Conservation (phyloP, 768 basidiomycete genomes). For the Coprinopsis strossmayeri region DNA sequence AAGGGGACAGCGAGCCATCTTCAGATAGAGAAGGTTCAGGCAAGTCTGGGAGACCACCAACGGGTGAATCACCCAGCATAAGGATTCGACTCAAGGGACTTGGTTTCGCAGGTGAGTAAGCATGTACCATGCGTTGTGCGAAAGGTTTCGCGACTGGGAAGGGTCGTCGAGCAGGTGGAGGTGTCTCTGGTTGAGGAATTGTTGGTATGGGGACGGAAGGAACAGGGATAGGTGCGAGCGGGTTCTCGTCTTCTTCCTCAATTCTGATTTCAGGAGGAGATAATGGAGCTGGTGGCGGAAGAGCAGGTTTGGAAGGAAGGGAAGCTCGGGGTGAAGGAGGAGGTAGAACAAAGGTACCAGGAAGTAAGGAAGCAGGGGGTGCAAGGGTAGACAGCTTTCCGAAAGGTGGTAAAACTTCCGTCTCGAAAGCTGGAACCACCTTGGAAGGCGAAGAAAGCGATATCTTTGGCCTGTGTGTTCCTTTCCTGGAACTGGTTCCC, state of each 20-base stretch:
- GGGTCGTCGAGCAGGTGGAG: constrained; percentile 31
- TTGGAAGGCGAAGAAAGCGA: constrained; percentile 25
- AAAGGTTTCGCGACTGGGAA: constrained; percentile 72
- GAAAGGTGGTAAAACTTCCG: constrained; percentile 32
- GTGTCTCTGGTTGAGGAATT: constrained; percentile 21
- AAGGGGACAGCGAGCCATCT: background rate
- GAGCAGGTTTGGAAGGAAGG: constrained; percentile 44
- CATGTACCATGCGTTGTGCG: constrained; percentile 64
- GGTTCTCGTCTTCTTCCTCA: constrained; percentile 8
- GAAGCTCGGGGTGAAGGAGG: constrained; percentile 70
- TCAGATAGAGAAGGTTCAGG: constrained; percentile 17
- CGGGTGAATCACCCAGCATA: constrained; percentile 48
- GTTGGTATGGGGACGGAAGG: no score
- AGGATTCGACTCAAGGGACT: constrained; percentile 78
- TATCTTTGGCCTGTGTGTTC: background rate
- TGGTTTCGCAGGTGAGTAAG: constrained; percentile 76
- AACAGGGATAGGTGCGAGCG: constrained; percentile 12
- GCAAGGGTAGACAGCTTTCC: constrained; percentile 30
- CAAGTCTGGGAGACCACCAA: constrained; percentile 13
- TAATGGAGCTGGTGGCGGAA: constrained; percentile 19
- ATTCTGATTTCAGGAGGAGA: constrained; percentile 15
- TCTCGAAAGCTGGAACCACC: constrained; percentile 32
- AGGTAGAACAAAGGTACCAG: constrained; percentile 70
- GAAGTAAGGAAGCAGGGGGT: constrained; percentile 44
- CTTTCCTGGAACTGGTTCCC: background rate